Percentiles rank a stretch among this genome's conserved stretches.
These are phyloP conservation scores for Crithidia bombi DNA, from an alignment of 208 protist species.

Conservation along the genomic window DNA sequence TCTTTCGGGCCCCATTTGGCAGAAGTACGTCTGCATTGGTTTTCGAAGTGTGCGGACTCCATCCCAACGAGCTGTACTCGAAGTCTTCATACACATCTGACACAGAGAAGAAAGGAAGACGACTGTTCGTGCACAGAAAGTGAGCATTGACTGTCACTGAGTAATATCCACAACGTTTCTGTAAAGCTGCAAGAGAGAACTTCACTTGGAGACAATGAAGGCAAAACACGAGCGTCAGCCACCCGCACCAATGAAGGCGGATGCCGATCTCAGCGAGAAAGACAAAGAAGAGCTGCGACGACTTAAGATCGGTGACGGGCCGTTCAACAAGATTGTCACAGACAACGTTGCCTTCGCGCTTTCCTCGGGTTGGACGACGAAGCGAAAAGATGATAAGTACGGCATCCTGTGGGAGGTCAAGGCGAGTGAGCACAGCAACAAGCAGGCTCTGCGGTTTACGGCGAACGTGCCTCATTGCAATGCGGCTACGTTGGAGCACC, in stretches of 20 bases:
- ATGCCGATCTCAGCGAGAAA: conserved; percentile 22
- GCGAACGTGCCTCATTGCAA: conserved; percentile 42
- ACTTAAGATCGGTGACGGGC: conserved; percentile 28
- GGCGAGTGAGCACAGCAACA: conserved; percentile 31
- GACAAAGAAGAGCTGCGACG: conserved; percentile 29
- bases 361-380: conserved; percentile 26
- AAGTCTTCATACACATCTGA: no score
- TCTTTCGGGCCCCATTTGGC: no score
- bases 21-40: no score
- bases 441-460: conserved; percentile 35
- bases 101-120: no score
- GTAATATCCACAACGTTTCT: no score
- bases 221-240: conserved; percentile 5
- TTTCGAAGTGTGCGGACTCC: no score
- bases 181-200: background rate
- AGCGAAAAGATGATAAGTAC: conserved; percentile 9
- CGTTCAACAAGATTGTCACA: conserved; percentile 22
- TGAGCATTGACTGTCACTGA: no score
- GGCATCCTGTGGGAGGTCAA: conserved; percentile 27
- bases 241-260: conserved; percentile 18
- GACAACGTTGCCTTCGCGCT: conserved; percentile 17
- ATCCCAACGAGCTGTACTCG: no score
- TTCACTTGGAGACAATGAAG: conserved; percentile 2
- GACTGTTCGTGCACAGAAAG: no score
- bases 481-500: conserved; percentile 34